Evolutionary conservation across 2,329 filamentous ascomycete species (phyloP).

Genomic region (Talaromyces rugulosus): DNA sequence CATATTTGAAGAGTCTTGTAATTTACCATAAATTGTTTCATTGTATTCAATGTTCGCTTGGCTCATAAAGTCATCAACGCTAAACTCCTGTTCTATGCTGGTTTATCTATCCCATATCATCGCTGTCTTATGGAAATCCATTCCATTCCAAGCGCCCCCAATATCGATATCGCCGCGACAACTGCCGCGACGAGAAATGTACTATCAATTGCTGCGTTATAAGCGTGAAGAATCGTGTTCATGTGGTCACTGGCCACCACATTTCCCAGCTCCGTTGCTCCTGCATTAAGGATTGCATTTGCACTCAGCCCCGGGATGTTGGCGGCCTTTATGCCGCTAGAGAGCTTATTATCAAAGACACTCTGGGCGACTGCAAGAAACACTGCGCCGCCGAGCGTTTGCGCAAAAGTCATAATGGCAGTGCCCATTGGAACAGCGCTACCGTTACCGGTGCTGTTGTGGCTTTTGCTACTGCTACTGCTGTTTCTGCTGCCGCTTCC

Average conservation of each 20-base stretch:
- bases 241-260: constrained; percentile 10
- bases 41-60: no score
- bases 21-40: neutral
- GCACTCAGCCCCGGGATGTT: constrained; percentile 24
- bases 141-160: constrained; percentile 33
- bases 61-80: neutral
- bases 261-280: neutral
- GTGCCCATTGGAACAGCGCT: constrained; percentile 26
- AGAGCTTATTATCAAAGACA: constrained; percentile 33
- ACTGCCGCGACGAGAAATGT: constrained; percentile 16
- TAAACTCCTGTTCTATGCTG: neutral
- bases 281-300: neutral
- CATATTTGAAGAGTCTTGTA: neutral
- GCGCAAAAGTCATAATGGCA: constrained; percentile 31
- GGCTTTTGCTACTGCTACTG: neutral
- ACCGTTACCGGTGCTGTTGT: neutral
- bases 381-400: constrained; percentile 34
- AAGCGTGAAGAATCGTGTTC: neutral
- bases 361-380: constrained; percentile 36
- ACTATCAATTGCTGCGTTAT: constrained; percentile 3
- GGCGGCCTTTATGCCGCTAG: constrained; percentile 18
- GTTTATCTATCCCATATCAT: neutral
- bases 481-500: constrained; percentile 16
- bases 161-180: constrained; percentile 29
- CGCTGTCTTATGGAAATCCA: constrained; percentile 34